Percentiles rank a stretch among this genome's conserved stretches.
These are phyloP conservation scores for Moesziomyces sp. DNA, from an alignment of 1,284 basidiomycete species.

Conservation along the genomic window DNA sequence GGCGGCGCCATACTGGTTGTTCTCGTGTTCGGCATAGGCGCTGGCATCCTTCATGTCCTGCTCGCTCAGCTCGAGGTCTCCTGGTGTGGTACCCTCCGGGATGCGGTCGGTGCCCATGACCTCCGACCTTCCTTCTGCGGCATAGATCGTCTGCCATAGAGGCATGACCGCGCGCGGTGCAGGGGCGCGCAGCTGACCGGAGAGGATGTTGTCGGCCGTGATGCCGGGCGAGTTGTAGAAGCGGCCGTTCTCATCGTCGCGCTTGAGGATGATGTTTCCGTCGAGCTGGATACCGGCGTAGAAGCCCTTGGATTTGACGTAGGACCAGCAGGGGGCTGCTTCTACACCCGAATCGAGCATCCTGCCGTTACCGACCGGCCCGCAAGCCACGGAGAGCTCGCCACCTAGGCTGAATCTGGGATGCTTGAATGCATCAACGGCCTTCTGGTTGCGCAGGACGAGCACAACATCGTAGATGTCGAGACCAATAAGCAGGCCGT, in stretches of 20 bases:
- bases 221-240: conserved; percentile 57
- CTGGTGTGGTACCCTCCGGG: conserved; percentile 52
- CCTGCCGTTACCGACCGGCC: conserved; percentile 68
- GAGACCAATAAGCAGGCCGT: conserved; percentile 64
- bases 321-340: conserved; percentile 63
- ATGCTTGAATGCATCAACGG: conserved; percentile 59
- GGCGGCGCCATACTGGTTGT: conserved; percentile 2
- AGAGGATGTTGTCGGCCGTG: conserved; percentile 43
- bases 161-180: conserved; percentile 46
- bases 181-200: conserved; percentile 44
- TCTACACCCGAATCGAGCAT: conserved; percentile 62
- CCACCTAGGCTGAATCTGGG: conserved; percentile 65
- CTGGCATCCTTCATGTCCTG: conserved; percentile 50
- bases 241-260: conserved; percentile 59
- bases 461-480: conserved; percentile 69
- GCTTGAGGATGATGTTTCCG: conserved; percentile 62
- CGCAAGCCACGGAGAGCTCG: conserved; percentile 61
- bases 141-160: conserved; percentile 62
- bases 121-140: conserved; percentile 57
- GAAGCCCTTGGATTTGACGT: conserved; percentile 67
- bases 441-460: conserved; percentile 62
- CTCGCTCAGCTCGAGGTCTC: conserved; percentile 52
- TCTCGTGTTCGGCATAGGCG: conserved; percentile 28
- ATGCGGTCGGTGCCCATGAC: conserved; percentile 58
- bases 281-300: conserved; percentile 67